phyloP scores from a whole-genome alignment of 495 filamentous ascomycete genomes.

The Glonium stellatum region DNA sequence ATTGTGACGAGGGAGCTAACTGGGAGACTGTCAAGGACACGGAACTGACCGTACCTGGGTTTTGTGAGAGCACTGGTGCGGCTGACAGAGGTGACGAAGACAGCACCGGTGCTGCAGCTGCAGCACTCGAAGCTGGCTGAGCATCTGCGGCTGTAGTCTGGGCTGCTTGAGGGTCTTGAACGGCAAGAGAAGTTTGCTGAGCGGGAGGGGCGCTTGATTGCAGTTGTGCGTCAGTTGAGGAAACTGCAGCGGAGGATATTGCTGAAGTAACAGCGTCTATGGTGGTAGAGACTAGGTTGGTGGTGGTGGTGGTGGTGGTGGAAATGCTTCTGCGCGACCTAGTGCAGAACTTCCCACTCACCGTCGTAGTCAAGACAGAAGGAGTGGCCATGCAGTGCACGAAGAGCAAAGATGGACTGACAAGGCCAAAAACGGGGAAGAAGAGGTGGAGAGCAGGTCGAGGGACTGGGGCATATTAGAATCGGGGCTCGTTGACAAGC shows the following conservation, averaged over 20 bases:
- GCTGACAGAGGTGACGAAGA: neutral
- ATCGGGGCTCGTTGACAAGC: constrained; percentile 15
- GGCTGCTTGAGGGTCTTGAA: neutral
- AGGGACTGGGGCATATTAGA: constrained; percentile 27
- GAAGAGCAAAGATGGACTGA: constrained; percentile 18
- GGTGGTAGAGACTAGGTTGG: constrained; percentile 11
- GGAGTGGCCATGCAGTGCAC: constrained; percentile 30
- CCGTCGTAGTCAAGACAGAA: constrained; percentile 23
- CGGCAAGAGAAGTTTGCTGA: neutral
- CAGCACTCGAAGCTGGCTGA: neutral
- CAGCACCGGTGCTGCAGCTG: neutral
- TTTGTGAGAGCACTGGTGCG: constrained; percentile 1
- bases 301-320: constrained; percentile 16
- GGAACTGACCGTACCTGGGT: constrained; percentile 21
- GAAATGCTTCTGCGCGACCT: constrained; percentile 19
- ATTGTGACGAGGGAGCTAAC: constrained; percentile 8
- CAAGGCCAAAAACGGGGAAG: constrained; percentile 16
- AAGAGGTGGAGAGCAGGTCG: constrained; percentile 17
- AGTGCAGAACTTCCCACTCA: constrained; percentile 24
- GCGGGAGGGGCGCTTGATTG: constrained; percentile 3
- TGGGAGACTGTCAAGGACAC: neutral
- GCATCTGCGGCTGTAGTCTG: neutral
- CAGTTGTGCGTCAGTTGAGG: constrained; percentile 7
- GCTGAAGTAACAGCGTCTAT: constrained; percentile 11
- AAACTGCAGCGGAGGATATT: constrained; percentile 7